Conservation (phyloP, 2,329 filamentous ascomycete genomes). For the Paecilomyces sp. region DNA sequence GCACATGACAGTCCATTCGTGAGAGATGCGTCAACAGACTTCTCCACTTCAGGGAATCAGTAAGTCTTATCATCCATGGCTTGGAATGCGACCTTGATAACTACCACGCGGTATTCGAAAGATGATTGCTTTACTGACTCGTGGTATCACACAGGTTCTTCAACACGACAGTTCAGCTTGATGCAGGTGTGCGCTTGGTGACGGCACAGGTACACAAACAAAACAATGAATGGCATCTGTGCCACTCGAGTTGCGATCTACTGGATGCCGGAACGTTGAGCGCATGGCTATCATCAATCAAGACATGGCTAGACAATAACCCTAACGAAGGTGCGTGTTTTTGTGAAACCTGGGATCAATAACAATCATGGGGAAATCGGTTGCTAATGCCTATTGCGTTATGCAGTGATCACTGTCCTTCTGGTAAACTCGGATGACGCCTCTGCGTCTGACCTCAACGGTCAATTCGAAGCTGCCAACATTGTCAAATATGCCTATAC, state of each 20-base stretch:
- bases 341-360: background rate
- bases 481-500: conserved; percentile 57
- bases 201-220: conserved; percentile 64
- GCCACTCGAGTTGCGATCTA: conserved; percentile 61
- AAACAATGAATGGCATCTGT: conserved; percentile 56
- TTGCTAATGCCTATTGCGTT: conserved; percentile 1
- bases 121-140: conserved; percentile 3
- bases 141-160: conserved; percentile 34
- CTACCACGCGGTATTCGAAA: background rate
- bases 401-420: conserved; percentile 60
- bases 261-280: conserved; percentile 62
- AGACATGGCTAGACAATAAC: conserved; percentile 62
- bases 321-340: conserved; percentile 50
- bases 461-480: conserved; percentile 50
- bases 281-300: conserved; percentile 58
- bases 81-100: background rate
- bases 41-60: conserved; percentile 64
- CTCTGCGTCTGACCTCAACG: conserved; percentile 47
- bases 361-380: background rate
- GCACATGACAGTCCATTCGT: conserved; percentile 70
- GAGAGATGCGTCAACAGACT: conserved; percentile 53
- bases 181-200: conserved; percentile 64
- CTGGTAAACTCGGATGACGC: conserved; percentile 63
- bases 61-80: conserved; percentile 29
- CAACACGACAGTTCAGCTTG: conserved; percentile 64